phyloP scores from a whole-genome alignment of 2,329 filamentous ascomycete genomes.

The Sphaceloma murrayae region DNA sequence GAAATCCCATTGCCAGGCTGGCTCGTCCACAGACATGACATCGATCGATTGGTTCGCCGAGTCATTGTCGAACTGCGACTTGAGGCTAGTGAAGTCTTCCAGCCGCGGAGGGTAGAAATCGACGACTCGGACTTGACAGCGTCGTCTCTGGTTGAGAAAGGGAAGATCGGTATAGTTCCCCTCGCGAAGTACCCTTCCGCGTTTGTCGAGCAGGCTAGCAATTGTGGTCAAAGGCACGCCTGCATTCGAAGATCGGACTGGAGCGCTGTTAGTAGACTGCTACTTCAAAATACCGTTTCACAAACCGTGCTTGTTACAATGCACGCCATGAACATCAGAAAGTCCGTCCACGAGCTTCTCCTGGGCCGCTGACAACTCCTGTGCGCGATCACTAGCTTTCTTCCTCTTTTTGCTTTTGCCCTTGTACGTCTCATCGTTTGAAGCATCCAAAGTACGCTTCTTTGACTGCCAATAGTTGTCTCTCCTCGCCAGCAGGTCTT shows the following conservation, averaged over 20 bases:
- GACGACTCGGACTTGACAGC: conserved; percentile 62
- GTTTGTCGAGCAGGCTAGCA: conserved; percentile 37
- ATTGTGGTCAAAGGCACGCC: conserved; percentile 35
- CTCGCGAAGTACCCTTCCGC: neutral
- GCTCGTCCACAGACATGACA: conserved; percentile 27
- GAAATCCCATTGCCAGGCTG: conserved; percentile 74
- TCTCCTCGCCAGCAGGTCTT: conserved; percentile 54
- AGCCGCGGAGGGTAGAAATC: conserved; percentile 66
- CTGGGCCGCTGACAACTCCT: conserved; percentile 27
- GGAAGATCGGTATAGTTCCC: conserved; percentile 43
- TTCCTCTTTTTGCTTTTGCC: conserved; percentile 29
- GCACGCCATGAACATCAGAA: neutral
- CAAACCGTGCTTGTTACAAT: conserved; percentile 12
- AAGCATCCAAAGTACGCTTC: too few species aligned
- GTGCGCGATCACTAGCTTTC: conserved; percentile 27
- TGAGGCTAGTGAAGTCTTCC: conserved; percentile 54
- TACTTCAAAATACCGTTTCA: neutral
- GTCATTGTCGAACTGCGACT: neutral
- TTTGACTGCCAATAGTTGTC: conserved; percentile 43
- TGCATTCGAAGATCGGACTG: conserved; percentile 41
- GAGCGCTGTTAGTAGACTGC: neutral
- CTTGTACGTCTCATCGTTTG: too few species aligned
- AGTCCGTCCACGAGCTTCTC: conserved; percentile 26
- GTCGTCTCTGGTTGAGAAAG: conserved; percentile 65
- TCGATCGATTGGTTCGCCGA: conserved; percentile 26